Percentiles rank a stretch among this genome's conserved stretches.
phyloP scores from a whole-genome alignment of 2,329 filamentous ascomycete species.

The Chaetomium sp. region DNA sequence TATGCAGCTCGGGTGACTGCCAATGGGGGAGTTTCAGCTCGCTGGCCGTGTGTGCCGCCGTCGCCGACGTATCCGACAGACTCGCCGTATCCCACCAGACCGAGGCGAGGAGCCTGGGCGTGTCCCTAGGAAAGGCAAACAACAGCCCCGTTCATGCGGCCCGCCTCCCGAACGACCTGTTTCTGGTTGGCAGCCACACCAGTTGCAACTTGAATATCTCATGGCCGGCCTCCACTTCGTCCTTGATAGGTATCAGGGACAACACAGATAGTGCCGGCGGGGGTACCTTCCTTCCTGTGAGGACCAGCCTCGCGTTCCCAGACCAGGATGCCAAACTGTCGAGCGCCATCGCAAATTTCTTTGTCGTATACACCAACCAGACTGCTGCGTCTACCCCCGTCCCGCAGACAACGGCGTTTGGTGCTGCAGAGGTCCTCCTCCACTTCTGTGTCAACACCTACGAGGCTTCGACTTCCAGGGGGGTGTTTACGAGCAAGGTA shows the following conservation, averaged over 20 bases:
- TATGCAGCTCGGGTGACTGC: constrained; percentile 22
- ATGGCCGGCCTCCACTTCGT: background rate
- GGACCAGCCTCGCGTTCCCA: constrained; percentile 21
- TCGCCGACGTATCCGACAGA: constrained; percentile 23
- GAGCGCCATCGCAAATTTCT: constrained; percentile 26
- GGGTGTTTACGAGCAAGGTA: constrained; percentile 13
- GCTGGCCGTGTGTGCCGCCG: constrained; percentile 23
- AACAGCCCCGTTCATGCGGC: constrained; percentile 10
- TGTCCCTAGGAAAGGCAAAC: constrained; percentile 4
- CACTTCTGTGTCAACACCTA: constrained; percentile 28
- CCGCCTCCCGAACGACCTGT: constrained; percentile 21
- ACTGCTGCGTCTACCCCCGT: background rate
- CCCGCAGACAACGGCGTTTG: constrained; percentile 11
- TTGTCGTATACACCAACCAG: constrained; percentile 25
- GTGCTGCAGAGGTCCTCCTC: constrained; percentile 26
- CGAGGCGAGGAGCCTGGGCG: background rate
- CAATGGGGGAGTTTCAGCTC: constrained; percentile 20
- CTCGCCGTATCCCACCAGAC: constrained; percentile 15
- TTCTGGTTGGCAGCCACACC: constrained; percentile 16
- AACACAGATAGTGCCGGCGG: background rate
- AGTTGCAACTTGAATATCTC: constrained; percentile 24
- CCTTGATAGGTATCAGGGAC: background rate
- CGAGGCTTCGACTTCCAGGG: constrained; percentile 10
- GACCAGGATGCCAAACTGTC: constrained; percentile 12
- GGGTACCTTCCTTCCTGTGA: constrained; percentile 16